These are phyloP conservation scores for Yamadazyma pseudoaaseri DNA, from an alignment of 1,139 yeast genomes.

Conservation along the genomic window DNA sequence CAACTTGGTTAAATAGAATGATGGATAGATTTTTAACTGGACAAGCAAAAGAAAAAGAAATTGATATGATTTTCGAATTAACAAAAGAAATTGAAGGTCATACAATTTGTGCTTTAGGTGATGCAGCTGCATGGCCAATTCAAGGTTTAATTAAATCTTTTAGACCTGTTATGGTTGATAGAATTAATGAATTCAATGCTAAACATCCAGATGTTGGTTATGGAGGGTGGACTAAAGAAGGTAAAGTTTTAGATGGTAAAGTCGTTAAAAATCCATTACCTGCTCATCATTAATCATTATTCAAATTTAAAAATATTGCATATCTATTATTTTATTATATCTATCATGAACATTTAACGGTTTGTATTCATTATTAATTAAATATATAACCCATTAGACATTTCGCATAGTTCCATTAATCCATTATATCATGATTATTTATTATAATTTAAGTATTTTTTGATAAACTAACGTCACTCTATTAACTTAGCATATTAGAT, in stretches of 20 bases:
- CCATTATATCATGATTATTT: no score
- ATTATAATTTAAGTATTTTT: no score
- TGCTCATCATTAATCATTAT: conserved; percentile 41
- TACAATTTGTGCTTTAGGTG: conserved; percentile 88
- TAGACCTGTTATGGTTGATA: conserved; percentile 76
- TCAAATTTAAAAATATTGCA: conserved; percentile 6
- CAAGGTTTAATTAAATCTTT: conserved; percentile 83
- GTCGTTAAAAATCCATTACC: conserved; percentile 64
- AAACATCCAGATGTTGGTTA: conserved; percentile 43
- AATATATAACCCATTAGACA: conserved; percentile 1
- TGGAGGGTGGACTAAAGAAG: conserved; percentile 79
- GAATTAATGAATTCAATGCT: conserved; percentile 54
- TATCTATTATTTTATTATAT: conserved; percentile 6
- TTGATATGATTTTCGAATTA: conserved; percentile 78
- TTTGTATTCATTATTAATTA: conserved; percentile 6
- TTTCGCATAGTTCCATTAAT: neutral
- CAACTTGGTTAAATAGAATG: conserved; percentile 79
- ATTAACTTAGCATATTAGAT: no score
- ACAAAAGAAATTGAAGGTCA: conserved; percentile 87
- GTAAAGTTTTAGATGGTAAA: conserved; percentile 61
- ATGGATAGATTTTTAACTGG: conserved; percentile 80
- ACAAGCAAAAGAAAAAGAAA: conserved; percentile 76
- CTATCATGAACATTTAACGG: conserved; percentile 4
- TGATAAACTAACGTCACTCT: no score
- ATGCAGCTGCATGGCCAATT: conserved; percentile 92